phyloP scores from a whole-genome alignment of 2,329 filamentous ascomycete species.

The Talaromyces sp. region DNA sequence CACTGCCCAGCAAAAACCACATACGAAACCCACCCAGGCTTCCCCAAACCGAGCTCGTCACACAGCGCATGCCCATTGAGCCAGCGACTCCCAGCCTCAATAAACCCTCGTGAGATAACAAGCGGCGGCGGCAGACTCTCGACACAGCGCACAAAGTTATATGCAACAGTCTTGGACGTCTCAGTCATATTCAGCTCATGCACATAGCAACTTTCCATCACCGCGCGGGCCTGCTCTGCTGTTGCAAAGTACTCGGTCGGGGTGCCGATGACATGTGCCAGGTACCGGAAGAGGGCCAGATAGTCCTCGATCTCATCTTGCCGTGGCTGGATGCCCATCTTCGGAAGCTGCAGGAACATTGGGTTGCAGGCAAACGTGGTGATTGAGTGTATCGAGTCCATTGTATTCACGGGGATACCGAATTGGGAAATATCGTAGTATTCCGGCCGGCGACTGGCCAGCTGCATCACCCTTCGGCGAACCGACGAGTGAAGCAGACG shows the following conservation, averaged over 20 bases:
- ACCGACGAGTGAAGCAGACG: slow-evolving; percentile 63
- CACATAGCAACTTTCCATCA: slow-evolving; percentile 50
- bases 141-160: slow-evolving; percentile 37
- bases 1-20: slow-evolving; percentile 16
- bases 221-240: slow-evolving; percentile 48
- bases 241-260: slow-evolving; percentile 57
- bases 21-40: slow-evolving; percentile 20
- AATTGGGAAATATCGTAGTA: slow-evolving; percentile 56
- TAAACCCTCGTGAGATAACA: slow-evolving; percentile 29
- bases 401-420: slow-evolving; percentile 66
- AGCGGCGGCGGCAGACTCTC: slow-evolving; percentile 28
- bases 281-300: slow-evolving; percentile 67
- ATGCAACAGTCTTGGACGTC: slow-evolving; percentile 29
- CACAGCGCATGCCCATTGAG: slow-evolving; percentile 36
- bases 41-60: slow-evolving; percentile 28
- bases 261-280: slow-evolving; percentile 63
- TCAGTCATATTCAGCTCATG: slow-evolving; percentile 30
- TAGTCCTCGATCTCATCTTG: slow-evolving; percentile 60
- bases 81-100: slow-evolving; percentile 33
- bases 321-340: slow-evolving; percentile 62
- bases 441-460: slow-evolving; percentile 47
- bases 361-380: slow-evolving; percentile 61
- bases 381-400: slow-evolving; percentile 67
- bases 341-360: slow-evolving; percentile 61
- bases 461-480: slow-evolving; percentile 56